A percentile compares a stretch with the other conserved stretches of the same genome.
Conservation (phyloP, 176 grass and related monocot genomes). For the Oryza punctata region DNA sequence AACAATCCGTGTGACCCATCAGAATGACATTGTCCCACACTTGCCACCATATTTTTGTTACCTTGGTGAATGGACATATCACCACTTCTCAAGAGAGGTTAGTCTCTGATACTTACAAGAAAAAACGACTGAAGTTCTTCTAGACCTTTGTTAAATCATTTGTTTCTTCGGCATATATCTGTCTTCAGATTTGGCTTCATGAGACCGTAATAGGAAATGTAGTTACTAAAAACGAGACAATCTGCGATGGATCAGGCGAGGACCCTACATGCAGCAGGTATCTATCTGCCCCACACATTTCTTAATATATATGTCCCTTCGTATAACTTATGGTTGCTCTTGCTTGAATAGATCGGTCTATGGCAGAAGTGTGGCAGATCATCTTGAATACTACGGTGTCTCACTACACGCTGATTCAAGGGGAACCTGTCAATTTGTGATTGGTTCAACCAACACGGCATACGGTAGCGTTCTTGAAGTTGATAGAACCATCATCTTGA, state of each 20-base stretch:
- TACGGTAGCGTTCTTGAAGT: conserved; percentile 41
- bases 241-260: conserved; percentile 85
- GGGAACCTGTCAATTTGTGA: conserved; percentile 68
- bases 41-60: conserved; percentile 82
- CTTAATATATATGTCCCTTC: conserved; percentile 5
- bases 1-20: conserved; percentile 79
- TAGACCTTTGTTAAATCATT: background rate
- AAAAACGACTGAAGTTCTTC: background rate
- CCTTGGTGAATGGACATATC: conserved; percentile 75
- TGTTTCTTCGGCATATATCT: conserved; percentile 25
- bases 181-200: conserved; percentile 73
- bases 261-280: conserved; percentile 92
- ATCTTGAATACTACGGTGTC: conserved; percentile 75
- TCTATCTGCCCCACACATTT: conserved; percentile 3
- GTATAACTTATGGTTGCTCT: conserved; percentile 32
- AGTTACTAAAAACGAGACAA: conserved; percentile 48
- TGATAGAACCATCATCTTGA: conserved; percentile 47
- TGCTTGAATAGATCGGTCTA: conserved; percentile 69
- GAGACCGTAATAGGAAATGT: conserved; percentile 55
- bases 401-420: conserved; percentile 63
- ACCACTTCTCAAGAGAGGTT: conserved; percentile 93
- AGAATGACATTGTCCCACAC: conserved; percentile 90
- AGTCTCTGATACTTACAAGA: conserved; percentile 12
- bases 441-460: conserved; percentile 26
- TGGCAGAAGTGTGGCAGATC: conserved; percentile 77